Evolutionary conservation across 192 early-diverging fungal genomes (phyloP).

Genomic region (Entomortierella chlamydospora): DNA sequence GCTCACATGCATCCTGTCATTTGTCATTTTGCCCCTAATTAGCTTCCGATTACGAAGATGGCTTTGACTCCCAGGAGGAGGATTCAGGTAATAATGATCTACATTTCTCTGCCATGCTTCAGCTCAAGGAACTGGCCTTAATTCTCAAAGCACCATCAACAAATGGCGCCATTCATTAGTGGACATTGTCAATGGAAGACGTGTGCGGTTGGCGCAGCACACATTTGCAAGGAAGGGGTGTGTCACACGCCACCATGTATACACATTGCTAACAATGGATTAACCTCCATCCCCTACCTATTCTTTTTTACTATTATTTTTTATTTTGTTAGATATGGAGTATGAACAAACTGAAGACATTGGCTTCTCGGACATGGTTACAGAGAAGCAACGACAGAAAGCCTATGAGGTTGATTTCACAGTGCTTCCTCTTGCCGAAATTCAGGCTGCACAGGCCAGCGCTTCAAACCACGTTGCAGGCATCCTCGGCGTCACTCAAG

Average conservation of each 20-base stretch:
- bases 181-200: background rate
- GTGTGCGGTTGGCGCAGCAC: background rate
- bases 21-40: background rate
- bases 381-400: constrained; percentile 69
- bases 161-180: background rate
- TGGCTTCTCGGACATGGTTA: constrained; percentile 68
- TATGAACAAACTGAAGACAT: constrained; percentile 69
- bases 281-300: background rate
- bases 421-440: constrained; percentile 70
- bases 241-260: constrained; percentile 2
- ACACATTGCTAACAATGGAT: background rate
- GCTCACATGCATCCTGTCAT: background rate
- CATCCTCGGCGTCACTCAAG: constrained; percentile 73
- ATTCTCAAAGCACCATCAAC: background rate
- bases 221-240: background rate
- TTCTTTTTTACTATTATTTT: background rate
- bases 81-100: constrained; percentile 30
- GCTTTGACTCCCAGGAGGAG: constrained; percentile 39
- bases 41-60: constrained; percentile 51
- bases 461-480: constrained; percentile 79
- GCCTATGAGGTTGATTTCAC: constrained; percentile 83
- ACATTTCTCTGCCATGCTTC: background rate
- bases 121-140: background rate
- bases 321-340: constrained; percentile 34
- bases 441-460: constrained; percentile 68